A percentile compares a stretch with the other conserved stretches of the same genome.
Conservation (phyloP, 78 protist species). For the Polysphondylium violaceum region DNA sequence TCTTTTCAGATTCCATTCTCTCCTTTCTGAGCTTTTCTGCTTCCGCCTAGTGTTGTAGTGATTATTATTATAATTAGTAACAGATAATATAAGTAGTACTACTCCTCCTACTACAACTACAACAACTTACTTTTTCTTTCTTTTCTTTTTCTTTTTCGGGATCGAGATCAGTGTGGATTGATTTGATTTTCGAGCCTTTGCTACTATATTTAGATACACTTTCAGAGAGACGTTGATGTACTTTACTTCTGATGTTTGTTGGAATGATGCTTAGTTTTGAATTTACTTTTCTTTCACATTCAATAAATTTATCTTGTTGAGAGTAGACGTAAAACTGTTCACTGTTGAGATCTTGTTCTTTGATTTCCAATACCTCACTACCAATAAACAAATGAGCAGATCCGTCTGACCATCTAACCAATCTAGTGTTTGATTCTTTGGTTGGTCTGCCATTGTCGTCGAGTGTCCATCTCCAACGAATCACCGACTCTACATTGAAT, state of each 20-base stretch:
- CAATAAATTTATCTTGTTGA: slow-evolving; percentile 55
- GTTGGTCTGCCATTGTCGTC: slow-evolving; percentile 57
- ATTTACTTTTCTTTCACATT: slow-evolving; percentile 68
- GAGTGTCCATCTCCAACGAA: slow-evolving; percentile 75
- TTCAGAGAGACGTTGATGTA: slow-evolving; percentile 58
- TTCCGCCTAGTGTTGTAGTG: neutral
- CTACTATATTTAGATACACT: neutral
- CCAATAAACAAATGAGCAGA: slow-evolving; percentile 78
- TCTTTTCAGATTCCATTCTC: neutral
- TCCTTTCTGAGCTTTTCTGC: neutral
- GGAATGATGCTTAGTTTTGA: slow-evolving; percentile 51
- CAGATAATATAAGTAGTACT: too few species aligned
- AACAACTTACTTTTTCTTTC: slow-evolving; percentile 5
- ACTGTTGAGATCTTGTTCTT: slow-evolving; percentile 32
- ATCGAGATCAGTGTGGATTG: slow-evolving; percentile 31
- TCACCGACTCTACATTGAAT: slow-evolving; percentile 63
- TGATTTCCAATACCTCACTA: slow-evolving; percentile 66
- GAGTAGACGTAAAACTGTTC: slow-evolving; percentile 68
- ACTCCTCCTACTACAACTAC: too few species aligned
- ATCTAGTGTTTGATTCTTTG: slow-evolving; percentile 65
- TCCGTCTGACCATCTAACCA: slow-evolving; percentile 72
- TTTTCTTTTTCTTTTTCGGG: slow-evolving; percentile 71
- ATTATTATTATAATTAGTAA: neutral
- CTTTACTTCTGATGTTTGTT: slow-evolving; percentile 47
- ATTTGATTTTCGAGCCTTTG: slow-evolving; percentile 45